Percentiles rank a stretch among this genome's conserved stretches.
Evolutionary conservation across 2,329 filamentous ascomycete genomes (phyloP).

Genomic region (Pseudonectria foliicola): DNA sequence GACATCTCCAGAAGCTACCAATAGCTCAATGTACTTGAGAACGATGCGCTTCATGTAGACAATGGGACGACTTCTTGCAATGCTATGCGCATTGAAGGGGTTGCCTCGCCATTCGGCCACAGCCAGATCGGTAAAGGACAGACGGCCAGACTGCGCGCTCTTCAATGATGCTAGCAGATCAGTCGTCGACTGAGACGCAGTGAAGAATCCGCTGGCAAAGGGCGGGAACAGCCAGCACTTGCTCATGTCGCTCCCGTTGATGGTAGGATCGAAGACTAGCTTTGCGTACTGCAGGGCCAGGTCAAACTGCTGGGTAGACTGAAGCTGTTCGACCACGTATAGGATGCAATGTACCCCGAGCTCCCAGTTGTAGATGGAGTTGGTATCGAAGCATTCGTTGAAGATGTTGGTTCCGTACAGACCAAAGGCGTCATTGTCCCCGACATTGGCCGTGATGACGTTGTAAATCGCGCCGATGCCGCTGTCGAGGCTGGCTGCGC

Average conservation of each 20-base stretch:
- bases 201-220: background rate
- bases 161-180: too few species aligned
- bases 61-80: background rate
- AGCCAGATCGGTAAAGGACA: background rate
- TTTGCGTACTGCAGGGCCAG: background rate
- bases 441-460: too few species aligned
- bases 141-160: too few species aligned
- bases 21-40: conserved; percentile 7
- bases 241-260: background rate
- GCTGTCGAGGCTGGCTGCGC: too few species aligned
- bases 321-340: conserved; percentile 1
- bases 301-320: conserved; percentile 1
- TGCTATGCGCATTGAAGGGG: background rate
- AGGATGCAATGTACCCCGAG: conserved; percentile 1
- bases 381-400: too few species aligned
- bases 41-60: conserved; percentile 8
- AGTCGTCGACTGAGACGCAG: too few species aligned
- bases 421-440: too few species aligned
- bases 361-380: conserved; percentile 6
- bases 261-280: conserved; percentile 2
- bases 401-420: too few species aligned
- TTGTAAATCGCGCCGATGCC: too few species aligned
- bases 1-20: conserved; percentile 6
- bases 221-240: conserved; percentile 1
- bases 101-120: background rate